Percentiles rank a stretch among this genome's conserved stretches.
phyloP scores from a whole-genome alignment of 2,329 filamentous ascomycete species.

The Cordyceps militaris region DNA sequence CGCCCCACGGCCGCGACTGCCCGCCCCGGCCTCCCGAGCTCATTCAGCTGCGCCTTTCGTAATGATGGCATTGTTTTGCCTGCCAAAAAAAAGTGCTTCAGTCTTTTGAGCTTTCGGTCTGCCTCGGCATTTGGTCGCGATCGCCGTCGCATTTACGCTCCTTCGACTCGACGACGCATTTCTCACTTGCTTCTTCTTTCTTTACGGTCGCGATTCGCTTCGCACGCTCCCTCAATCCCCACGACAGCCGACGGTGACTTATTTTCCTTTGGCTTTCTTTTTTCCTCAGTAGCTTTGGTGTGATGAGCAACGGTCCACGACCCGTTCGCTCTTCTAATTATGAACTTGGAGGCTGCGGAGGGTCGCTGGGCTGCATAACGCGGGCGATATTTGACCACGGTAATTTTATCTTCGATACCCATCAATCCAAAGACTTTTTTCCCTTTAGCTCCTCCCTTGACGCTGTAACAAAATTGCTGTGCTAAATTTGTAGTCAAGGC shows the following conservation, averaged over 20 bases:
- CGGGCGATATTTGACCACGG: slow-evolving; percentile 11
- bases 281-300: not conserved
- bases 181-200: not conserved
- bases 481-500: not conserved
- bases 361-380: slow-evolving; percentile 9
- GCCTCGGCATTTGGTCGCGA: not conserved
- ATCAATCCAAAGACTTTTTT: slow-evolving; percentile 16
- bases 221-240: slow-evolving; percentile 7
- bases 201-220: not conserved
- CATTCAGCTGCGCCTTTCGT: not conserved
- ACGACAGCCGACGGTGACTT: slow-evolving; percentile 12
- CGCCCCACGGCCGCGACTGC: not conserved
- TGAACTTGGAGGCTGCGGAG: slow-evolving; percentile 6
- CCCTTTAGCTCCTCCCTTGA: not conserved
- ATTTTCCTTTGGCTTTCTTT: slow-evolving; percentile 3
- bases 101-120: not conserved
- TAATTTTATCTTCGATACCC: slow-evolving; percentile 18
- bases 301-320: not conserved
- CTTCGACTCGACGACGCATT: not conserved
- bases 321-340: slow-evolving; percentile 2
- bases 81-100: not conserved
- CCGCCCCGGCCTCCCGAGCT: not conserved
- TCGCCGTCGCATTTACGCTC: not conserved
- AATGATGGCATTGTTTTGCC: not conserved
- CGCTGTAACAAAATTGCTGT: not conserved